Base-by-base conservation (phyloP, 2,329 filamentous ascomycete genomes). In the Curvularia hawaiiensis region DNA sequence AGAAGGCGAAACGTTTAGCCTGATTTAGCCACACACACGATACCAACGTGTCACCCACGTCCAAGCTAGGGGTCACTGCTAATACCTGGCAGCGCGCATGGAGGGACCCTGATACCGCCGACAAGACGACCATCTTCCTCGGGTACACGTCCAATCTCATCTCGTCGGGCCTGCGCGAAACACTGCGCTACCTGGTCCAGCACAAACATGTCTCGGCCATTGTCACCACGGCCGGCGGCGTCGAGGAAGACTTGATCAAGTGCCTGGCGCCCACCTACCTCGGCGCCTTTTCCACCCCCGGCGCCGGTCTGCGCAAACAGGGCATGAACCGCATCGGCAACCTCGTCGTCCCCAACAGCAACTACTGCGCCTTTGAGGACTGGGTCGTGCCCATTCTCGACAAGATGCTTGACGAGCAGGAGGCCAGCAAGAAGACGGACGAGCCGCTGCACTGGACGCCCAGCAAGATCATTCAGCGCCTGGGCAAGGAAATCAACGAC, bases 231-330 rank as follows among this genome's bases (percentile, higher is more conserved):
- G 95, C 95, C 0, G 95, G 95, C 44, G 95, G 95, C 49, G 86
- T 99, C 51, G 95, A 99, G 77, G 95, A 99, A 76, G 95, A 99
- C 77, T 88, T 99, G 56, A 99, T 99, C 84, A 99, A 99, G 80
- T 99, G 95, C 70, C 87, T 99, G 2, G 95, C 90, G 11, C 89
- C 92, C 51, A 99, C 95, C 0, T 99, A 97, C 77, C 87, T 98
- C 73, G 91, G 92, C 44, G 88, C 90, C 1, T 99, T 98, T 79
- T 86, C 84, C 50, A 88, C 91, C 0, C 79, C 84, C 0, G 95
- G 95, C 14, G 88, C 90, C 9, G 85, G 86, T 1, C 84, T 99
- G 22, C 90, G 95, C 39, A 84, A 87, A 60, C 90, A 91, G 74
- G 95, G 95, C 10, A 85, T 98, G 71, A 99, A 99, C 78, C 88